phyloP scores from a whole-genome alignment of 2,329 filamentous ascomycete species.

The Fonsecaea erecta region DNA sequence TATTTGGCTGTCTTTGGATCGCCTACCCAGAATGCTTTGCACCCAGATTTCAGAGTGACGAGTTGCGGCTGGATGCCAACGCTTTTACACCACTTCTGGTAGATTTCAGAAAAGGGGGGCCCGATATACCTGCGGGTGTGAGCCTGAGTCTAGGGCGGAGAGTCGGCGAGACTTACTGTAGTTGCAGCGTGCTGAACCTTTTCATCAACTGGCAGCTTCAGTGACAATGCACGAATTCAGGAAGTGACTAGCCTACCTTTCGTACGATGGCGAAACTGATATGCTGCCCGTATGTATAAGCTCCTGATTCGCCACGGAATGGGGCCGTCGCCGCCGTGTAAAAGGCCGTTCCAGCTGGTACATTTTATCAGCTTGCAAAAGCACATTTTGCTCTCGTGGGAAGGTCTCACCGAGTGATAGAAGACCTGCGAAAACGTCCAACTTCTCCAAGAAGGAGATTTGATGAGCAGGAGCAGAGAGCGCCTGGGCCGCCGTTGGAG shows the following conservation, averaged over 20 bases:
- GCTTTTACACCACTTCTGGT: conserved; percentile 31
- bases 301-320: conserved; percentile 47
- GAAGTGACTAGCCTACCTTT: conserved; percentile 17
- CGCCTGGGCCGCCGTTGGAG: conserved; percentile 14
- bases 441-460: conserved; percentile 29
- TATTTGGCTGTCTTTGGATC: conserved; percentile 34
- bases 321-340: conserved; percentile 42
- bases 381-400: background rate
- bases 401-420: conserved; percentile 21
- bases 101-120: conserved; percentile 31
- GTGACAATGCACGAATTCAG: background rate
- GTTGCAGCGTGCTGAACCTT: conserved; percentile 30
- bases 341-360: conserved; percentile 21
- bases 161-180: conserved; percentile 23
- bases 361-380: background rate
- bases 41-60: conserved; percentile 33
- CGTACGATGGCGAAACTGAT: conserved; percentile 43
- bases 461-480: conserved; percentile 15
- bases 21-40: conserved; percentile 38
- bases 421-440: conserved; percentile 29
- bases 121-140: conserved; percentile 29
- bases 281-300: conserved; percentile 45
- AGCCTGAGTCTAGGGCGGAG: background rate
- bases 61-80: conserved; percentile 24
- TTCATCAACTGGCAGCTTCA: conserved; percentile 19